A percentile compares a stretch with the other conserved stretches of the same genome.
Conservation (phyloP, 1,284 basidiomycete species). For the Sutorius eximius region DNA sequence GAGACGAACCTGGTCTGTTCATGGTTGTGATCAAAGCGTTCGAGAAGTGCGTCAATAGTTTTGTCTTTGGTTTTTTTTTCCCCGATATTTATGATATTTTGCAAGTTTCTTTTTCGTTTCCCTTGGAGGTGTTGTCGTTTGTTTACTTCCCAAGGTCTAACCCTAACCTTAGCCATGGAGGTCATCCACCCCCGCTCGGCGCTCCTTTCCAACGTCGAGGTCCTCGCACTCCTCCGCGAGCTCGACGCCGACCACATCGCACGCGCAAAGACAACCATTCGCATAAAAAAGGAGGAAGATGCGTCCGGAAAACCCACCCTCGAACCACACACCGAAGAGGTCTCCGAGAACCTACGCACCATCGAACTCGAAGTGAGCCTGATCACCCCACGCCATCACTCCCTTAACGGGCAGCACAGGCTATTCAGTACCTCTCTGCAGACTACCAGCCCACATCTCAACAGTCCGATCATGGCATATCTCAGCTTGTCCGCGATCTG, state of each 20-base stretch:
- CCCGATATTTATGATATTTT: conserved; percentile 9
- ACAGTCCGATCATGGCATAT: conserved; percentile 69
- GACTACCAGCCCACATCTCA: conserved; percentile 65
- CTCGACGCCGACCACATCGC: conserved; percentile 73
- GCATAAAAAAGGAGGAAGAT: conserved; percentile 74
- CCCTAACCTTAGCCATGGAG: conserved; percentile 32
- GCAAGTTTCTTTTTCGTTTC: conserved; percentile 18
- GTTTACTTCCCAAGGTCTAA: conserved; percentile 19
- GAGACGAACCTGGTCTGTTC: conserved; percentile 34
- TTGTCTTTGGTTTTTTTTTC: neutral
- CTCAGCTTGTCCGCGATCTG: conserved; percentile 65
- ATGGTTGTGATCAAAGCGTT: conserved; percentile 9
- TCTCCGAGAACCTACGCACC: conserved; percentile 82
- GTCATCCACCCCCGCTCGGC: conserved; percentile 77
- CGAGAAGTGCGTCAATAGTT: conserved; percentile 8
- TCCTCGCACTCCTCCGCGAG: conserved; percentile 74
- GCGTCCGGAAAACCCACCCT: conserved; percentile 37
- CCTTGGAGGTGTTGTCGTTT: conserved; percentile 27
- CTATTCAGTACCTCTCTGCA: conserved; percentile 80
- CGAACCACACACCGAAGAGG: conserved; percentile 47
- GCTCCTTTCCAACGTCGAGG: conserved; percentile 85
- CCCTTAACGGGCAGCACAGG: conserved; percentile 42
- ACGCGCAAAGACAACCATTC: conserved; percentile 59
- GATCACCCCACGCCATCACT: neutral
- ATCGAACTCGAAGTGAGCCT: conserved; percentile 80